Base-by-base conservation (phyloP, 768 basidiomycete species). In the Hebeloma cylindrosporum region DNA sequence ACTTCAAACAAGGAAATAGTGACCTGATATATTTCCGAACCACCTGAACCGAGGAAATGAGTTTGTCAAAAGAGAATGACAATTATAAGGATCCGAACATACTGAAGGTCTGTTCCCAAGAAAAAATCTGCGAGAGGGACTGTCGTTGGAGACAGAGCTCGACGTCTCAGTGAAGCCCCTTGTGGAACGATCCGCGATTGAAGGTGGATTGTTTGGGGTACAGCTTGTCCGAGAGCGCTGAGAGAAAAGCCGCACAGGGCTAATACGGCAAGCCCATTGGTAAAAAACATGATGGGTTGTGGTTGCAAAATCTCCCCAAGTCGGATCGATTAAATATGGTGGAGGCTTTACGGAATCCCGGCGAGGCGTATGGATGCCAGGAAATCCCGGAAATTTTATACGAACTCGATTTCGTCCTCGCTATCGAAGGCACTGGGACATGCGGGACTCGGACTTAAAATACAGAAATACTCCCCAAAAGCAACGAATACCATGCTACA, bases 31-130 rank as follows among this genome's bases (percentile, higher is more conserved):
- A 47, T 78, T 73, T 14, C 76, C 77, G 47, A 70, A 79, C 76
- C 77, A 77, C 60, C 75, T 78, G 31, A 23, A 42, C 31, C 50
- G 31, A 29, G 29, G 40, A 25, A 23, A 18, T 22, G 16, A 38
- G 20, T 27, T 21, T 31, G 23, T 25, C n/a, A 31, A 31, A 21
- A 23, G 42, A 51, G 33, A 21, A 11, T 14, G 20, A 37, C 29
- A 18, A 37, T 31, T 13, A 10, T 27, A 30, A 33, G 26, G 3
- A 32, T 17, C 13, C 13, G 43, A 25, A 21, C 69, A 57, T 47
- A 79, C 75, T 80, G 78, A n/a, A 79, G 68, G 57, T 80, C 79
- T 27, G 78, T 79, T 30, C 78, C 78, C 37, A 68, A 50, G 64
- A 78, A 79, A 57, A 77, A 77, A 61, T 79, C 77, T 9, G 64